phyloP scores from a whole-genome alignment of 163 green algal genomes.

The Prototheca wickerhamii region DNA sequence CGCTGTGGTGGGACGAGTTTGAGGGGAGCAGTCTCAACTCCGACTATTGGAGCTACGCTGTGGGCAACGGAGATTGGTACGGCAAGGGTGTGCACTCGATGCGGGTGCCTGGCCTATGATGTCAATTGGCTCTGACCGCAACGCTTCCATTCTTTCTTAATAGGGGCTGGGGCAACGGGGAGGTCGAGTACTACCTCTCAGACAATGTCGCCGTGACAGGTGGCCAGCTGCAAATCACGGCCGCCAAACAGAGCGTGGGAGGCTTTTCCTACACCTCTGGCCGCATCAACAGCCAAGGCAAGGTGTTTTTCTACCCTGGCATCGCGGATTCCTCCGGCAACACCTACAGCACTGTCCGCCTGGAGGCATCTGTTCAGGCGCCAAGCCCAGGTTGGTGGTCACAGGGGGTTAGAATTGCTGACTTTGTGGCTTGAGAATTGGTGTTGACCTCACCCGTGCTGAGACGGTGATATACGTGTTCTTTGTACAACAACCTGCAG shows the following conservation, averaged over 20 bases:
- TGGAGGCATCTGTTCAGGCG: slow-evolving; percentile 5
- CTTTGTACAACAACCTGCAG: not conserved
- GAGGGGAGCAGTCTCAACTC: slow-evolving; percentile 12
- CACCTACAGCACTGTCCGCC: not conserved
- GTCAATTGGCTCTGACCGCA: not conserved
- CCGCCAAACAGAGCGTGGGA: slow-evolving; percentile 3
- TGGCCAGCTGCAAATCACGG: slow-evolving; percentile 20
- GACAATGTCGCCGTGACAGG: slow-evolving; percentile 20
- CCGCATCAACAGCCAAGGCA: slow-evolving; percentile 23
- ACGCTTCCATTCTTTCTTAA: not conserved
- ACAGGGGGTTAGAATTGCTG: too few species aligned
- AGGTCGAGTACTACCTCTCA: slow-evolving; percentile 15
- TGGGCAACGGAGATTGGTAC: slow-evolving; percentile 18
- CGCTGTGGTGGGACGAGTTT: slow-evolving; percentile 33
- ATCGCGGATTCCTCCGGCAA: slow-evolving; percentile 6
- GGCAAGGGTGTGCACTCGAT: slow-evolving; percentile 11
- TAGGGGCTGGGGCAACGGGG: slow-evolving; percentile 10
- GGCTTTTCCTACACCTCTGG: slow-evolving; percentile 19
- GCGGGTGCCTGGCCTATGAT: not conserved
- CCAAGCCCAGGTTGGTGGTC: not conserved
- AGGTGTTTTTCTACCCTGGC: slow-evolving; percentile 21
- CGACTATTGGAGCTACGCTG: slow-evolving; percentile 21
- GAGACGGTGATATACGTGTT: not conserved
- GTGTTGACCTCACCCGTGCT: not conserved
- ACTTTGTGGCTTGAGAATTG: not conserved